phyloP scores from a whole-genome alignment of 2,329 filamentous ascomycete species.

The Aaosphaeria pasadenensis region DNA sequence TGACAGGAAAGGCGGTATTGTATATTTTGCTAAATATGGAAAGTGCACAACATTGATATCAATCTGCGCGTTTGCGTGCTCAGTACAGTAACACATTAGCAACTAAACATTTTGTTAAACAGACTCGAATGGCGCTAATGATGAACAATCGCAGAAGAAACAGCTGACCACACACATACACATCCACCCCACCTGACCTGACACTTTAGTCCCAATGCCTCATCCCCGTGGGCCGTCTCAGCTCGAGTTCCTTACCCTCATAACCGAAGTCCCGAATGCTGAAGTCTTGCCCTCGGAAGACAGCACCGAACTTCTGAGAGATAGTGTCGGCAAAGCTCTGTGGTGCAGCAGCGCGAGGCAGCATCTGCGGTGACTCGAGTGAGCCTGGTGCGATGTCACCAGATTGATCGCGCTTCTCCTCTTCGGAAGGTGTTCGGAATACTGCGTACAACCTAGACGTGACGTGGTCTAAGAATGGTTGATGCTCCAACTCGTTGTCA shows the following conservation, averaged over 20 bases:
- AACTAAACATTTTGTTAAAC: too few species aligned
- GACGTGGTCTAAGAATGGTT: slow-evolving; percentile 17
- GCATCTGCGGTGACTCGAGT: slow-evolving; percentile 30
- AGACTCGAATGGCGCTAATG: background rate
- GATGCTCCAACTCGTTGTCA: slow-evolving; percentile 2
- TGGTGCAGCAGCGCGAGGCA: slow-evolving; percentile 19
- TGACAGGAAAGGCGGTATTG: too few species aligned
- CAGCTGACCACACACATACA: background rate
- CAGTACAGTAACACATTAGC: too few species aligned
- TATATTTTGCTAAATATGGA: too few species aligned
- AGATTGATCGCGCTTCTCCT: slow-evolving; percentile 24
- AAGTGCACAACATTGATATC: too few species aligned
- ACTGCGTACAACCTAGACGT: slow-evolving; percentile 20
- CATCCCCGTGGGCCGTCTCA: slow-evolving; percentile 29
- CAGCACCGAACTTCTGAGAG: slow-evolving; percentile 17
- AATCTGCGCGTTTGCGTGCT: too few species aligned
- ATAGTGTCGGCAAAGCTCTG: slow-evolving; percentile 11
- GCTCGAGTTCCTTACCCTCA: slow-evolving; percentile 32
- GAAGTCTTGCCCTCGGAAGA: slow-evolving; percentile 17
- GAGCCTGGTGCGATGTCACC: slow-evolving; percentile 35
- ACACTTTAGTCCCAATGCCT: slow-evolving; percentile 22
- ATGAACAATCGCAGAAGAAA: background rate
- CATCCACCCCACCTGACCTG: background rate
- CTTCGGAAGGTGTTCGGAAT: slow-evolving; percentile 10
- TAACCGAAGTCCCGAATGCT: slow-evolving; percentile 26